Evolutionary conservation across 768 basidiomycete species (phyloP), one percentile per base, ranked within the genome.

Genomic region (Psilocybe azurescens): DNA sequence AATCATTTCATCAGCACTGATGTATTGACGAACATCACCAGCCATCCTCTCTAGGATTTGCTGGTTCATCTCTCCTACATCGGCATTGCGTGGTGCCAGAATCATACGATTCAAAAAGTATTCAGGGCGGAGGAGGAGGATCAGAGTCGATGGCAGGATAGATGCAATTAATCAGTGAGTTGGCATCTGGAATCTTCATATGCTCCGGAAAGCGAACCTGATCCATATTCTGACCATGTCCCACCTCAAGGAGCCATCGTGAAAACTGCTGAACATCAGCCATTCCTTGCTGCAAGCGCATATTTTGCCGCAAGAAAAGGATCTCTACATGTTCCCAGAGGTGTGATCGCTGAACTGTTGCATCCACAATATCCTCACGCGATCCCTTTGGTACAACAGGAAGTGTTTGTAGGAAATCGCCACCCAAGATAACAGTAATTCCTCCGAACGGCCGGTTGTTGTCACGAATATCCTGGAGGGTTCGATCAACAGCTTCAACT

Each of bases 311-410:
- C 1, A 69, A 33, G 13, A 39, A 13, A 0, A 69, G 24, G 14
- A 67, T 18, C 11, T 47, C 5, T 1, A 65, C 50, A 5, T 58
- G 2, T 3, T 62, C 7, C 64, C 68, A 69, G 0, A 69, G 53
- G 20, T 46, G 18, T 7, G 68, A 69, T 7, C 49, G 18, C 20
- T 53, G 58, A 0, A 69, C 2, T 0, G 65, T 59, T 1, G 68
- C 65, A 49, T 63, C 48, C 74, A 83, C 70, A 68, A 82, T 80
- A 9, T 81, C 71, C 39, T 70, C 69, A 39, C 75, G 56, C 4
- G 72, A 68, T 0, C 81, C 82, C 60, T 73, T 65, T 0, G 58
- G 66, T 8, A 85, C 69, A 0, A 85, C 78, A 44, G 82, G 83
- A 0, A 85, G 72, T 1, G 68, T 82, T 63, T 84, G 84, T 5